A percentile compares a stretch with the other conserved stretches of the same genome.
phyloP scores from a whole-genome alignment of 1,139 yeast species.

The Arxiozyma slooffiae region DNA sequence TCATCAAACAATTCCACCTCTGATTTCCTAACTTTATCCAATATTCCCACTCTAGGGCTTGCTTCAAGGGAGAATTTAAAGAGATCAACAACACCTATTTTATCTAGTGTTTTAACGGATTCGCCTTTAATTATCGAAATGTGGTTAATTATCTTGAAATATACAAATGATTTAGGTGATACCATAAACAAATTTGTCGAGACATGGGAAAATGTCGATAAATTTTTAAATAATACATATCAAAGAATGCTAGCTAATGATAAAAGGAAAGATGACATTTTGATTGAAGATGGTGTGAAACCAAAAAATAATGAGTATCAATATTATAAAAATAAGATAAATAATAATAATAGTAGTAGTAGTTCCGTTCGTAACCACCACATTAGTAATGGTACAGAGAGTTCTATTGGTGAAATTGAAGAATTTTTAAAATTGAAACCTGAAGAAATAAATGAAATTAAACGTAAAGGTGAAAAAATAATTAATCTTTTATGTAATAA shows the following conservation, averaged over 20 bases:
- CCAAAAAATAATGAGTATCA: background rate
- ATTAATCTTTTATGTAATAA: slow-evolving; percentile 31
- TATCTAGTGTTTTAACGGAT: slow-evolving; percentile 32
- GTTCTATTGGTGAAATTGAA: slow-evolving; percentile 19
- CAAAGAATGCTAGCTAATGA: slow-evolving; percentile 37
- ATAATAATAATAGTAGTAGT: too few relatives aligned
- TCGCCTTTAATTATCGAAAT: slow-evolving; percentile 40
- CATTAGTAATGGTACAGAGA: background rate
- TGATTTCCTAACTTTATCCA: background rate
- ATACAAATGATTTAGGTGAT: slow-evolving; percentile 36
- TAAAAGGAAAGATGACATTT: slow-evolving; percentile 34
- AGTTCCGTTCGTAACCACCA: too few relatives aligned
- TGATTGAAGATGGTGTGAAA: slow-evolving; percentile 15
- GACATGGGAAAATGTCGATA: slow-evolving; percentile 40
- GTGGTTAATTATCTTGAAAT: slow-evolving; percentile 44
- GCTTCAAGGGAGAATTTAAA: slow-evolving; percentile 5
- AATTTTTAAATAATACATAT: slow-evolving; percentile 38
- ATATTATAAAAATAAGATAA: background rate
- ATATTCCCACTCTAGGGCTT: background rate
- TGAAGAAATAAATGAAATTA: slow-evolving; percentile 32
- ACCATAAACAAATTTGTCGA: slow-evolving; percentile 31
- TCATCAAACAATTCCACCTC: background rate
- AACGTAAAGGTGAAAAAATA: slow-evolving; percentile 32
- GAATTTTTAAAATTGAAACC: slow-evolving; percentile 27
- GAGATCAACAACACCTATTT: background rate